A percentile compares a stretch with the other conserved stretches of the same genome.
Evolutionary conservation across 805 yeast genomes (phyloP).

Genomic region (Barnettozyma siamensis): DNA sequence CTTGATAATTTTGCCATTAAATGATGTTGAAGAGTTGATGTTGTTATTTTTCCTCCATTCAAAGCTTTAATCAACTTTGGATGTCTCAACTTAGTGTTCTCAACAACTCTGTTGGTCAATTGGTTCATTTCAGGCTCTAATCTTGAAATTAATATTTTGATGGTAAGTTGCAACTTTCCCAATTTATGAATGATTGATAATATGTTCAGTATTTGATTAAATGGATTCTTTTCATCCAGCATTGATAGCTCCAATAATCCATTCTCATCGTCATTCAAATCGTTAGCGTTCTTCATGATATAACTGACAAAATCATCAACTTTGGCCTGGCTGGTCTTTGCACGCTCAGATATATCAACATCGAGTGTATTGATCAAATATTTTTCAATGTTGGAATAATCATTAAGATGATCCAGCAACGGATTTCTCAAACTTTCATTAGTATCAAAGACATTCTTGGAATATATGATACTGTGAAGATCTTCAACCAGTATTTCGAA

Average conservation of each 20-base stretch:
- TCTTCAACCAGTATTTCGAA: constrained; percentile 77
- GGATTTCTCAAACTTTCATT: constrained; percentile 14
- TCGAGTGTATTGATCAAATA: constrained; percentile 52
- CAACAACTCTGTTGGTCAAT: constrained; percentile 55
- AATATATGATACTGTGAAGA: constrained; percentile 60
- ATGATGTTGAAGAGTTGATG: constrained; percentile 20
- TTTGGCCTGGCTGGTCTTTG: constrained; percentile 32
- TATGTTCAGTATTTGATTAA: constrained; percentile 46
- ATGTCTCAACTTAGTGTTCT: constrained; percentile 56
- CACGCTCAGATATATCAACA: constrained; percentile 47
- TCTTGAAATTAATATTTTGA: constrained; percentile 48
- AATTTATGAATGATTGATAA: constrained; percentile 53
- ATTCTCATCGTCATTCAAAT: constrained; percentile 22
- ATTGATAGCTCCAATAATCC: constrained; percentile 27
- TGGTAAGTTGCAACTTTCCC: constrained; percentile 53
- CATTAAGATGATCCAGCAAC: constrained; percentile 12
- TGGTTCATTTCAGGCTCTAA: constrained; percentile 58
- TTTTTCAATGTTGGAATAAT: constrained; percentile 44
- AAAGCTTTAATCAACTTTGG: constrained; percentile 34
- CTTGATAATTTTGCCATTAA: constrained; percentile 19
- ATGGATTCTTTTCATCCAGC: constrained; percentile 39
- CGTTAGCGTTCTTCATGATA: constrained; percentile 8
- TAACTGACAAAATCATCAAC: constrained; percentile 29
- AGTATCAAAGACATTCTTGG: constrained; percentile 32
- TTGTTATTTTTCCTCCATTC: constrained; percentile 13